These are phyloP conservation scores for Chlorella sorokiniana DNA, from an alignment of 139 green algal species.

Conservation along the genomic window DNA sequence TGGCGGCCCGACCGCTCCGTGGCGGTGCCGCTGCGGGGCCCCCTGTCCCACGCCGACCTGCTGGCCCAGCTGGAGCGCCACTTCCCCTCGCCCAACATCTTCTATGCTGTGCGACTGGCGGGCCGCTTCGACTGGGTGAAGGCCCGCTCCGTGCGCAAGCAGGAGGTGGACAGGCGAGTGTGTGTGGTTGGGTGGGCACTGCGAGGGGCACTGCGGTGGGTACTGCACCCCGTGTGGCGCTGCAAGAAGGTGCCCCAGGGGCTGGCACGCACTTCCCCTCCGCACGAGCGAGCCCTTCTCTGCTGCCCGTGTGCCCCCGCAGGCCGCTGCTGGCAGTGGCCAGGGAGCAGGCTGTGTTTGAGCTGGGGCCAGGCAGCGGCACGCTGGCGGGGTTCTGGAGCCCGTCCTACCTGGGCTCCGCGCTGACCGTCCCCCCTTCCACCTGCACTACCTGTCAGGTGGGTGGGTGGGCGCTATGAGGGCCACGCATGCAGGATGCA, in stretches of 20 bases:
- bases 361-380: background rate
- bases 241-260: background rate
- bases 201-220: background rate
- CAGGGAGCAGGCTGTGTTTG: constrained; percentile 28
- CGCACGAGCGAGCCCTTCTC: background rate
- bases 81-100: constrained; percentile 19
- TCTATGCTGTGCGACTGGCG: constrained; percentile 16
- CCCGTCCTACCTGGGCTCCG: constrained; percentile 1
- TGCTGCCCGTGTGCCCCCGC: background rate
- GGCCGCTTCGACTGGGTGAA: background rate
- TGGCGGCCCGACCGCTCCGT: background rate
- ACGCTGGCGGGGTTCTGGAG: constrained; percentile 28
- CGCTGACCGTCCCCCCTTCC: constrained; percentile 21
- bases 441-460: constrained; percentile 30
- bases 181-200: background rate
- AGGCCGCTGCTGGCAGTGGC: constrained; percentile 22
- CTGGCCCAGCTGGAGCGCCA: constrained; percentile 2
- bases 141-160: constrained; percentile 15
- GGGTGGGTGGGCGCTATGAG: background rate
- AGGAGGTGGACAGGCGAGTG: constrained; percentile 14
- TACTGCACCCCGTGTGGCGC: background rate
- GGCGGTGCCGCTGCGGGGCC: background rate
- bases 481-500: background rate
- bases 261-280: background rate
- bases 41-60: background rate